Evolutionary conservation across 805 yeast genomes (phyloP).

Genomic region (Wickerhamiella hasegawae): DNA sequence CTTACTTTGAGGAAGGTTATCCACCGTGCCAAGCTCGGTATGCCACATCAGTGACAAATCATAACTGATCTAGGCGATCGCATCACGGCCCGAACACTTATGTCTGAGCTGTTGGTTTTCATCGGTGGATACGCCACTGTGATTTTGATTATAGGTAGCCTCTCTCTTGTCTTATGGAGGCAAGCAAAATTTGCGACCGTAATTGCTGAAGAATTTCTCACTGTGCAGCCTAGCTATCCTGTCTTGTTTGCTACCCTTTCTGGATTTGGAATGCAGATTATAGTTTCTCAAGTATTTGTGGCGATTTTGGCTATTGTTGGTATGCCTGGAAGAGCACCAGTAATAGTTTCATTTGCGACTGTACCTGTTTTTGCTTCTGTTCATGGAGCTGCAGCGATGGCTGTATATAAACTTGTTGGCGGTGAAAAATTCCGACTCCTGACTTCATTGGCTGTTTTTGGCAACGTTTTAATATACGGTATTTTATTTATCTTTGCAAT

Average conservation of each 20-base stretch:
- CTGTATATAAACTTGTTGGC: background rate
- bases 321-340: background rate
- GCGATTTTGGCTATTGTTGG: background rate
- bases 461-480: background rate
- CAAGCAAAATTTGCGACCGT: no score
- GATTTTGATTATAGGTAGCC: no score
- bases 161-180: no score
- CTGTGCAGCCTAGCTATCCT: background rate
- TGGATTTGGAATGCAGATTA: background rate
- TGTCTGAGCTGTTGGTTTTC: no score
- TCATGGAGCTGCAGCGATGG: background rate
- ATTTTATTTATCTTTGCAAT: background rate
- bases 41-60: no score
- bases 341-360: background rate
- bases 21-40: no score
- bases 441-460: background rate
- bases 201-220: no score
- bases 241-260: background rate
- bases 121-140: no score
- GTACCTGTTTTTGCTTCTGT: background rate
- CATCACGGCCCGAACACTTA: no score
- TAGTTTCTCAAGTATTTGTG: background rate
- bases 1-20: no score
- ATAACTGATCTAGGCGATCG: no score
- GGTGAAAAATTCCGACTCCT: background rate